A percentile compares a stretch with the other conserved stretches of the same genome.
Evolutionary conservation across 352 stramenopile species (phyloP).

Genomic region (Pythium aquatile): DNA sequence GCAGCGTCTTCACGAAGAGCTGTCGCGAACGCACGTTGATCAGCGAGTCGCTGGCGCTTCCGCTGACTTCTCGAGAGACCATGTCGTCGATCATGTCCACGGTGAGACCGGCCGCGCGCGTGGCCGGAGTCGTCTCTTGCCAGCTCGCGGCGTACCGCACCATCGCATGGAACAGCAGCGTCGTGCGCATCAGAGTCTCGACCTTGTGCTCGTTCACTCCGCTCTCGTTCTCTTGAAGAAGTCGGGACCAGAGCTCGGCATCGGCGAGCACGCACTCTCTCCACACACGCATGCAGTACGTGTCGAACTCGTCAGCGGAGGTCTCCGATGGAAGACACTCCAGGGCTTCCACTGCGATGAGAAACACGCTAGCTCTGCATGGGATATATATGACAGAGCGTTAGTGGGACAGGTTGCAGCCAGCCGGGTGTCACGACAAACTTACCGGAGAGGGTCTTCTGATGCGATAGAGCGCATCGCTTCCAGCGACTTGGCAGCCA

Average conservation of each 20-base stretch:
- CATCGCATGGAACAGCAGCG: slow-evolving; percentile 66
- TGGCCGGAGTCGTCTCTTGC: slow-evolving; percentile 18
- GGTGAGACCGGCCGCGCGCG: slow-evolving; percentile 37
- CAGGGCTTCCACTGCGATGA: slow-evolving; percentile 68
- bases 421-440: not conserved
- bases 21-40: slow-evolving; percentile 55
- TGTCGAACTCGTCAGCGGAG: slow-evolving; percentile 39
- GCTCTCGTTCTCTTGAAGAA: slow-evolving; percentile 50
- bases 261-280: slow-evolving; percentile 56
- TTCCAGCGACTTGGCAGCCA: slow-evolving; percentile 52
- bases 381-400: not conserved
- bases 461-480: slow-evolving; percentile 38
- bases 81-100: slow-evolving; percentile 65
- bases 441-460: slow-evolving; percentile 57
- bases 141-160: slow-evolving; percentile 43
- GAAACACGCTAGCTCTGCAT: slow-evolving; percentile 61
- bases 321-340: slow-evolving; percentile 47
- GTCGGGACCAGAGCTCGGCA: slow-evolving; percentile 48
- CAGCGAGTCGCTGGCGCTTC: slow-evolving; percentile 31
- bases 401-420: not conserved
- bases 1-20: slow-evolving; percentile 74
- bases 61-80: slow-evolving; percentile 48
- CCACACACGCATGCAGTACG: slow-evolving; percentile 49
- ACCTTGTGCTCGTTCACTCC: slow-evolving; percentile 63
- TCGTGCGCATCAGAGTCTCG: slow-evolving; percentile 64